phyloP scores from a whole-genome alignment of 2,329 filamentous ascomycete genomes.

The Penicillium concentricum region DNA sequence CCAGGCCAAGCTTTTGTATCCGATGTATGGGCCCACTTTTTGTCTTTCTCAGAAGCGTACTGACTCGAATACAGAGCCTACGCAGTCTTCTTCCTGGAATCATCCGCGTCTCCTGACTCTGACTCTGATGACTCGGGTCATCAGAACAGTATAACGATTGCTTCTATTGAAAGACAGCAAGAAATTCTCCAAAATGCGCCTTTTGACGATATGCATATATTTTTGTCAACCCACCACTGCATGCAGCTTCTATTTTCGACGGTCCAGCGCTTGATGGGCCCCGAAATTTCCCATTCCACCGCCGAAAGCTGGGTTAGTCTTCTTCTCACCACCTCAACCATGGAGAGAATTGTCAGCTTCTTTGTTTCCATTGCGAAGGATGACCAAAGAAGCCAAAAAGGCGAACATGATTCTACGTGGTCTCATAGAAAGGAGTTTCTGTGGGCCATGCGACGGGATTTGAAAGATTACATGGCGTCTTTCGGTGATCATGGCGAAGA shows the following conservation, averaged over 20 bases:
- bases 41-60: background rate
- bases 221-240: conserved; percentile 27
- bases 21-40: conserved; percentile 17
- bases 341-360: conserved; percentile 25
- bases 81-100: conserved; percentile 27
- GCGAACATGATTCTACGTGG: conserved; percentile 15
- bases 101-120: conserved; percentile 7
- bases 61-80: conserved; percentile 19
- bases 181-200: conserved; percentile 24
- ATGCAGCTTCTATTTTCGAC: conserved; percentile 26
- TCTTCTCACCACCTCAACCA: conserved; percentile 28
- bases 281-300: conserved; percentile 22
- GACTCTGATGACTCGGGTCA: background rate
- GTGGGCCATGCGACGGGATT: conserved; percentile 26
- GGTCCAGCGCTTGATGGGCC: conserved; percentile 26
- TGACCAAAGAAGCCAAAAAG: conserved; percentile 4
- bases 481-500: background rate
- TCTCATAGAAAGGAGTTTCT: conserved; percentile 26
- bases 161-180: conserved; percentile 17
- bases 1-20: conserved; percentile 22
- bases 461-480: conserved; percentile 18
- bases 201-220: conserved; percentile 22
- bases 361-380: conserved; percentile 23
- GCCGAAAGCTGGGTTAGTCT: conserved; percentile 27
- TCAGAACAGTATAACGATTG: background rate